Conservation (phyloP, 768 basidiomycete species). For the Lactarius akahatsu region DNA sequence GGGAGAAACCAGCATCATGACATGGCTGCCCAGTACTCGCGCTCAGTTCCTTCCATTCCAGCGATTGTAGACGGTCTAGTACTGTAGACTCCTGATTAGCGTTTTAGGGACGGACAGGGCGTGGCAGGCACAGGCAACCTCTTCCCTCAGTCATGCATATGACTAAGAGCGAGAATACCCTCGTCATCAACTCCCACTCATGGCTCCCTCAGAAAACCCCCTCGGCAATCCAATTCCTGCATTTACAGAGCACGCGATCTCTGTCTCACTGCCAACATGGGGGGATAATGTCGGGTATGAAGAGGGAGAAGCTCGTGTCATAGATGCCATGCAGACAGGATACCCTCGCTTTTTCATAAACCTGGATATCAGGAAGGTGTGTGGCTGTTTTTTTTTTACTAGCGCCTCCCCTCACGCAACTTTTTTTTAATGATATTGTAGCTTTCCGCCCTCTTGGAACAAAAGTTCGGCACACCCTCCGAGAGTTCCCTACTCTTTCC, state of each 20-base stretch:
- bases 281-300: constrained; percentile 89
- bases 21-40: no score
- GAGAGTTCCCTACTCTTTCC: constrained; percentile 83
- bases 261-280: constrained; percentile 95
- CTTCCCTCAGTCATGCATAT: no score
- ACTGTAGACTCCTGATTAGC: no score
- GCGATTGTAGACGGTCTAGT: no score
- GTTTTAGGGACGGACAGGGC: no score
- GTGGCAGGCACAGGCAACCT: no score
- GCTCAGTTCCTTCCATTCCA: no score
- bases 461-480: constrained; percentile 68
- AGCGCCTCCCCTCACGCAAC: not conserved
- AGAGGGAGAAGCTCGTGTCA: constrained; percentile 77
- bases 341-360: constrained; percentile 97
- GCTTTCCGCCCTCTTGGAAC: constrained; percentile 76
- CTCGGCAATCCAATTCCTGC: constrained; percentile 60
- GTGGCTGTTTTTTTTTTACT: not conserved
- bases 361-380: constrained; percentile 76
- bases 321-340: constrained; percentile 79
- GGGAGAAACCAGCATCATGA: no score
- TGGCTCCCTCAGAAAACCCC: constrained; percentile 27
- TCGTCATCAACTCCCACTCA: no score
- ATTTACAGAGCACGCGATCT: constrained; percentile 83
- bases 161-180: not conserved
- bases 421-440: constrained; percentile 36